phyloP scores from a whole-genome alignment of 2,329 filamentous ascomycete species.

The Mariannaea elegans region DNA sequence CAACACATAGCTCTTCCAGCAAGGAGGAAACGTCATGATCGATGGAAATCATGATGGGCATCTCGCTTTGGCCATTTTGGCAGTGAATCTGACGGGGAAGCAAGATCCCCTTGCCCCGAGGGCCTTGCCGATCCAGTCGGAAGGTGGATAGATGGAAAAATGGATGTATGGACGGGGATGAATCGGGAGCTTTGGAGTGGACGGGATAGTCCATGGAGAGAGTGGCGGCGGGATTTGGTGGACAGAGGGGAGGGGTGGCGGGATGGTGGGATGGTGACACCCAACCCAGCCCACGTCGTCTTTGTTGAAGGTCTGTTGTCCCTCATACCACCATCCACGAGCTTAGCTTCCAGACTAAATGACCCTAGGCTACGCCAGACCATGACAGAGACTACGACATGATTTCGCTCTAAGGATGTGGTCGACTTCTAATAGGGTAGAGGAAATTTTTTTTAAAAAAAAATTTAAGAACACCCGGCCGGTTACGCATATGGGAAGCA shows the following conservation, averaged over 20 bases:
- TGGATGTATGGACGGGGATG: conserved; percentile 18
- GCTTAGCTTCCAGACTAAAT: conserved; percentile 7
- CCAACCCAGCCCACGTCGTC: conserved; percentile 6
- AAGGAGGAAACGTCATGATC: conserved; percentile 3
- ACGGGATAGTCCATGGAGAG: conserved; percentile 6
- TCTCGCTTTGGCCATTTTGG: conserved; percentile 7
- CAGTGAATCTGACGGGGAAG: conserved; percentile 31
- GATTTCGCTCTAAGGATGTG: background rate
- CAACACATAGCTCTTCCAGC: conserved; percentile 6
- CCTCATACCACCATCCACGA: conserved; percentile 6
- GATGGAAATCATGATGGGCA: conserved; percentile 22
- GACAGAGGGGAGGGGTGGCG: conserved; percentile 12
- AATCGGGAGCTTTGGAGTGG: conserved; percentile 13
- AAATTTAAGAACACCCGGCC: too few species aligned
- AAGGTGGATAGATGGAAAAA: conserved; percentile 27
- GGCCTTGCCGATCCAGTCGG: conserved; percentile 31
- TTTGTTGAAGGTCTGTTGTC: background rate
- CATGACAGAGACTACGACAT: conserved; percentile 7
- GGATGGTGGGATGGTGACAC: conserved; percentile 17
- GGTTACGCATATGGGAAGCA: too few species aligned
- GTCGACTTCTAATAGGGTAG: background rate
- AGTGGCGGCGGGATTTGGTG: conserved; percentile 12
- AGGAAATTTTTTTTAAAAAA: background rate
- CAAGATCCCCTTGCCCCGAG: conserved; percentile 25
- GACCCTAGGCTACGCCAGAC: conserved; percentile 15